Percentiles rank a stretch among this genome's conserved stretches.
These are phyloP conservation scores for Acorus calamus DNA, from an alignment of 106 monocot genomes.

Conservation along the genomic window DNA sequence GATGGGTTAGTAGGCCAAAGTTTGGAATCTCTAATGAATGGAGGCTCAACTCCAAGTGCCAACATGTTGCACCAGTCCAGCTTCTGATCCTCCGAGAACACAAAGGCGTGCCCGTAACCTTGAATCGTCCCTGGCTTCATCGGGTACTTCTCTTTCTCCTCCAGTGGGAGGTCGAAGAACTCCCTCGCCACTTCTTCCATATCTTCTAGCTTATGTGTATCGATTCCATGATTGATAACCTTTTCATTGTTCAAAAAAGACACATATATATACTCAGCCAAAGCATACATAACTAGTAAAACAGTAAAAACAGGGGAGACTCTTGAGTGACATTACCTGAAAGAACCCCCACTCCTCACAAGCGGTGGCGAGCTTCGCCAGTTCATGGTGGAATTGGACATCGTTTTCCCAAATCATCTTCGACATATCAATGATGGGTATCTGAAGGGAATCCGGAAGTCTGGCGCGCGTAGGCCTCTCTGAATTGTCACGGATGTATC, in stretches of 20 bases:
- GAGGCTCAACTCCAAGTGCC: constrained; percentile 46
- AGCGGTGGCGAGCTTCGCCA: constrained; percentile 27
- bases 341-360: constrained; percentile 74
- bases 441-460: not conserved
- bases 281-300: not conserved
- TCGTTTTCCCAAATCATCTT: constrained; percentile 11
- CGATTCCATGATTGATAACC: constrained; percentile 58
- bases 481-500: constrained; percentile 28
- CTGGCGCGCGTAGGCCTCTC: constrained; percentile 21
- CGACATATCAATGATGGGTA: constrained; percentile 43
- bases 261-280: not conserved
- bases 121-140: constrained; percentile 54
- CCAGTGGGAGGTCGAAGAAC: constrained; percentile 62
- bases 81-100: constrained; percentile 80
- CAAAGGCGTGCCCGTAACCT: constrained; percentile 69
- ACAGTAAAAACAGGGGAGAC: not conserved
- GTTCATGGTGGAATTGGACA: constrained; percentile 13
- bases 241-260: not conserved
- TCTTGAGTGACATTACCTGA: constrained; percentile 21
- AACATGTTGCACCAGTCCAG: constrained; percentile 84
- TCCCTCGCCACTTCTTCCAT: constrained; percentile 41
- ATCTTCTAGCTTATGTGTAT: constrained; percentile 14
- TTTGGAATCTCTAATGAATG: constrained; percentile 34
- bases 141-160: constrained; percentile 70
- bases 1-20: constrained; percentile 52